phyloP scores from a whole-genome alignment of 2,329 filamentous ascomycete species.

The Aspergillus spinulosporus region DNA sequence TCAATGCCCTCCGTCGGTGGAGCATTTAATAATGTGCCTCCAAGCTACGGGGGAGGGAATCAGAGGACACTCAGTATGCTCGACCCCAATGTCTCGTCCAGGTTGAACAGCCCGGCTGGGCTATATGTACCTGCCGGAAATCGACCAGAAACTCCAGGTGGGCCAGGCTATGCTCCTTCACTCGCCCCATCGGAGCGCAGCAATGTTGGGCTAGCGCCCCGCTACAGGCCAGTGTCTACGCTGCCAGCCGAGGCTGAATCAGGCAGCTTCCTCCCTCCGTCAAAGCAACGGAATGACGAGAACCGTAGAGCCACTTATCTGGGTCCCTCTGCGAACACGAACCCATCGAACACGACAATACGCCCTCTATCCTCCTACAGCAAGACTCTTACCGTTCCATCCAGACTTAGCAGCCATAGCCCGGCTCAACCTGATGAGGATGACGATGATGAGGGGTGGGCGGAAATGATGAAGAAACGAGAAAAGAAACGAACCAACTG shows the following conservation, averaged over 20 bases:
- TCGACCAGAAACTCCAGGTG: slow-evolving; percentile 28
- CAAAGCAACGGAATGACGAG: slow-evolving; percentile 42
- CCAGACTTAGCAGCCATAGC: slow-evolving; percentile 22
- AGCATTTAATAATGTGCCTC: slow-evolving; percentile 23
- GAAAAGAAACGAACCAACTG: slow-evolving; percentile 52
- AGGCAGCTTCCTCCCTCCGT: slow-evolving; percentile 34
- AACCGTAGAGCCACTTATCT: slow-evolving; percentile 30
- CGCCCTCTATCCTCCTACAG: slow-evolving; percentile 31
- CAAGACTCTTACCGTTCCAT: slow-evolving; percentile 18
- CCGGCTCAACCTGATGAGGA: slow-evolving; percentile 42
- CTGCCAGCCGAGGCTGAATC: slow-evolving; percentile 44
- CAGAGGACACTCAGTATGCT: slow-evolving; percentile 82
- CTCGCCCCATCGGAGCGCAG: slow-evolving; percentile 95
- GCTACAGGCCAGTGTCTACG: slow-evolving; percentile 86
- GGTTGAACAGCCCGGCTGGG: slow-evolving; percentile 39
- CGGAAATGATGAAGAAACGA: slow-evolving; percentile 51
- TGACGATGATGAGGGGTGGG: slow-evolving; percentile 52
- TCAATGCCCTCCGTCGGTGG: slow-evolving; percentile 46
- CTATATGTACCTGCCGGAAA: slow-evolving; percentile 32
- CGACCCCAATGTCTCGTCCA: slow-evolving; percentile 57
- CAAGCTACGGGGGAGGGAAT: slow-evolving; percentile 23
- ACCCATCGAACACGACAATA: slow-evolving; percentile 31
- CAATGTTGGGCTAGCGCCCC: slow-evolving; percentile 83
- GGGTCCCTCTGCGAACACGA: slow-evolving; percentile 25
- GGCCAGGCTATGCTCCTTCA: slow-evolving; percentile 71